Conservation (phyloP, 2,329 filamentous ascomycete genomes). For the Pseudogymnoascus sp. region DNA sequence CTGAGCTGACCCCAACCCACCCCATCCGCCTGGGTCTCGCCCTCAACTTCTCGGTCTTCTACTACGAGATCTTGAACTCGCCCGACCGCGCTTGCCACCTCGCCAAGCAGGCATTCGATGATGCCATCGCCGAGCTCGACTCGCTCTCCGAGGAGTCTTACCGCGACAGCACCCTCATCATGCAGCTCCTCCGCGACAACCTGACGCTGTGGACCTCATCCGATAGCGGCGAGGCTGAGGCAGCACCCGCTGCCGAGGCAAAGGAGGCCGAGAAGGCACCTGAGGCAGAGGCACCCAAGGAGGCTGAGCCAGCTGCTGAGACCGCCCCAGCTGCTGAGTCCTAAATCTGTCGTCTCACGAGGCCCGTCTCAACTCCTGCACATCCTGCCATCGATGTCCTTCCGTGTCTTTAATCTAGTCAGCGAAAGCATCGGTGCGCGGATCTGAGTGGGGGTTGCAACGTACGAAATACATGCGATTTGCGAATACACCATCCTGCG, state of each 20-base stretch:
- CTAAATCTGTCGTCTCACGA: constrained; percentile 37
- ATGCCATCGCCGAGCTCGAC: constrained; percentile 96
- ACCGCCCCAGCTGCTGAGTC: constrained; percentile 42
- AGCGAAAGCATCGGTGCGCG: constrained; percentile 15
- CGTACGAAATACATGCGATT: constrained; percentile 29
- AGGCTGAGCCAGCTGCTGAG: constrained; percentile 19
- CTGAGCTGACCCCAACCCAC: constrained; percentile 83
- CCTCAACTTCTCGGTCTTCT: constrained; percentile 97
- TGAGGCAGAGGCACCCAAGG: constrained; percentile 36
- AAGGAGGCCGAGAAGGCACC: constrained; percentile 53
- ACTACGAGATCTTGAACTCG: constrained; percentile 99
- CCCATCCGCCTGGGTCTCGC: constrained; percentile 88
- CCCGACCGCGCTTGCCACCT: constrained; percentile 97
- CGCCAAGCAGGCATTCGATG: constrained; percentile 91
- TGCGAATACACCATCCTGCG: constrained; percentile 33
- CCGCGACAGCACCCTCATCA: constrained; percentile 98
- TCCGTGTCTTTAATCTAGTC: constrained; percentile 11
- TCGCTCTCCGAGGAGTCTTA: constrained; percentile 97
- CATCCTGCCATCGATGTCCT: background rate
- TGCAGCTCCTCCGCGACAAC: constrained; percentile 97
- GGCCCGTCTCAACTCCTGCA: constrained; percentile 33
- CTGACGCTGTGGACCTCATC: constrained; percentile 96
- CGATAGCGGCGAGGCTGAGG: constrained; percentile 73
- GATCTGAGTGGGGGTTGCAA: constrained; percentile 29
- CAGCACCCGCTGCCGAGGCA: constrained; percentile 46